Percentiles rank a stretch among this genome's conserved stretches.
Evolutionary conservation across 805 yeast genomes (phyloP).

Genomic region (Candida cerambycidarum): DNA sequence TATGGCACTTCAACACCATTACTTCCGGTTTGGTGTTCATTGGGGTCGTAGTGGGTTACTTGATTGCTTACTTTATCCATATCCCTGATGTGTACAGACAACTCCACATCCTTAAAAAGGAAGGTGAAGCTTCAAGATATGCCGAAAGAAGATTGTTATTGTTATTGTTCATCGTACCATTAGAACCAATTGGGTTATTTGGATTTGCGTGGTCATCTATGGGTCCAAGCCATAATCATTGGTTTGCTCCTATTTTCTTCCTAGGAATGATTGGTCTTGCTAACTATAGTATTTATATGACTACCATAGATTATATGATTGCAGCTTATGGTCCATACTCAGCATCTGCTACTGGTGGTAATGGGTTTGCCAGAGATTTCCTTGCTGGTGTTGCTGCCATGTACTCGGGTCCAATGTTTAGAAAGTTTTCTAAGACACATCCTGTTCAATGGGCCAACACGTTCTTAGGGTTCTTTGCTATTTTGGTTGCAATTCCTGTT

Average conservation of each 20-base stretch:
- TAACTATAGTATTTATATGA: conserved; percentile 41
- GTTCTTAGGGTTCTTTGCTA: conserved; percentile 33
- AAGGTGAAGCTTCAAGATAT: conserved; percentile 26
- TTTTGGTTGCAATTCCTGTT: conserved; percentile 34
- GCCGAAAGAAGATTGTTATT: conserved; percentile 31
- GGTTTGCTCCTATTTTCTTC: conserved; percentile 44
- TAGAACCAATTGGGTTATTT: conserved; percentile 38
- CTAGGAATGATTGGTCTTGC: conserved; percentile 39
- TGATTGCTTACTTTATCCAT: conserved; percentile 34
- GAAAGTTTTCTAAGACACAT: conserved; percentile 26
- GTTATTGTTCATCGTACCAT: conserved; percentile 36
- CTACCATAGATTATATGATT: conserved; percentile 45
- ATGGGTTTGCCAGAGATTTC: conserved; percentile 43
- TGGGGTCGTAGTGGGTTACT: conserved; percentile 34
- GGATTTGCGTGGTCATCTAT: conserved; percentile 44
- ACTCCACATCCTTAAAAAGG: conserved; percentile 18
- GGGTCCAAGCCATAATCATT: conserved; percentile 38
- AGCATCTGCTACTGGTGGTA: conserved; percentile 46
- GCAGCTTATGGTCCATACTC: conserved; percentile 44
- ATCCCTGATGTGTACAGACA: conserved; percentile 35
- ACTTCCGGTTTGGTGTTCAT: conserved; percentile 30
- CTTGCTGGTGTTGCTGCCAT: conserved; percentile 40
- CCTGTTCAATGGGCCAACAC: conserved; percentile 42
- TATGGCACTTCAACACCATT: conserved; percentile 34
- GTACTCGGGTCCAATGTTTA: conserved; percentile 39